Evolutionary conservation across 2,329 filamentous ascomycete species (phyloP).

Genomic region (Pezicula neosporulosa): DNA sequence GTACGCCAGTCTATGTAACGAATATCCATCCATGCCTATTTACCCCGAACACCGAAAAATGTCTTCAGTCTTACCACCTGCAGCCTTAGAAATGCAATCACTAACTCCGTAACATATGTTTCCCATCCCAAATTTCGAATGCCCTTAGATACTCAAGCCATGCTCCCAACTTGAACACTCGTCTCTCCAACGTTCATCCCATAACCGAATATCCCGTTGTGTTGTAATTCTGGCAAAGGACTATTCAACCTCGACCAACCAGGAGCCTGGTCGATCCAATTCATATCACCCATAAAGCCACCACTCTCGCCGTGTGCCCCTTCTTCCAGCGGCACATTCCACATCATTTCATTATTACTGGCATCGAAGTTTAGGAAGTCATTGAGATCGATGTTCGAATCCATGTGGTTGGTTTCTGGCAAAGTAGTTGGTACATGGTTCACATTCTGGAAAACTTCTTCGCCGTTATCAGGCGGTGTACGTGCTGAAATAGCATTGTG

Average conservation of each 20-base stretch:
- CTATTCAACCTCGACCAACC: conserved; percentile 18
- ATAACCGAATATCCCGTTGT: background rate
- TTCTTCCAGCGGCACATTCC: conserved; percentile 19
- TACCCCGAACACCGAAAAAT: too few relatives aligned
- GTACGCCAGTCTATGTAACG: too few relatives aligned
- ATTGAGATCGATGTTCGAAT: conserved; percentile 11
- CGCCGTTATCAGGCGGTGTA: conserved; percentile 12
- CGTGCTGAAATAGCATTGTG: conserved; percentile 11
- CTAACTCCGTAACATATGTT: too few relatives aligned
- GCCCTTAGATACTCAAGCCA: too few relatives aligned
- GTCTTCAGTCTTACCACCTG: too few relatives aligned
- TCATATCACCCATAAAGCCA: conserved; percentile 22
- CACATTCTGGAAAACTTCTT: background rate
- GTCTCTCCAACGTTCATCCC: background rate
- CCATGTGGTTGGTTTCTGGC: background rate
- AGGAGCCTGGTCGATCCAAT: conserved; percentile 18
- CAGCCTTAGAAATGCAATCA: too few relatives aligned
- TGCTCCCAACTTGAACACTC: too few relatives aligned
- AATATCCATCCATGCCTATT: too few relatives aligned
- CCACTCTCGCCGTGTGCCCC: conserved; percentile 22
- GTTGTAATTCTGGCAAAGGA: conserved; percentile 10
- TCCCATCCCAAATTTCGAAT: too few relatives aligned
- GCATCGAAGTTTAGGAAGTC: conserved; percentile 21
- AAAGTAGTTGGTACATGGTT: background rate
- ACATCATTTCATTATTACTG: conserved; percentile 10